Evolutionary conservation across 1,139 yeast species (phyloP).

Genomic region (Taiozyma onychis): DNA sequence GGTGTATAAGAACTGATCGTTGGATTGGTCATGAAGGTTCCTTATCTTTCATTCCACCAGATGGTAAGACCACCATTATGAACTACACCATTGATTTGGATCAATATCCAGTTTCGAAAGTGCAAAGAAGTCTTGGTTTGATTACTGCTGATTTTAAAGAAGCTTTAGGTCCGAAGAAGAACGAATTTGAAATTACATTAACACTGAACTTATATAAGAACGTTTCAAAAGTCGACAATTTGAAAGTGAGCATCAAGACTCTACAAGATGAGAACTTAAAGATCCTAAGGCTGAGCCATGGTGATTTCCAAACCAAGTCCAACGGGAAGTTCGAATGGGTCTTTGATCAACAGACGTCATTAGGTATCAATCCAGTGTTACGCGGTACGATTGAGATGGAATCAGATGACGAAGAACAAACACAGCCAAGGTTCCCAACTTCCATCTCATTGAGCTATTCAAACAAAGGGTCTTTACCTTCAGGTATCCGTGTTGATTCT

Average conservation of each 20-base stretch:
- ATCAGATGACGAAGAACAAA: constrained; percentile 2
- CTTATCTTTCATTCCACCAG: constrained; percentile 80
- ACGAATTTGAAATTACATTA: constrained; percentile 74
- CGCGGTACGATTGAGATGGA: constrained; percentile 45
- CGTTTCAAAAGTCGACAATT: constrained; percentile 52
- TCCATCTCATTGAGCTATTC: constrained; percentile 49
- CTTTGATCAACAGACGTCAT: constrained; percentile 49
- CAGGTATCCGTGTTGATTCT: constrained; percentile 67
- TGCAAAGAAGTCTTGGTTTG: constrained; percentile 39
- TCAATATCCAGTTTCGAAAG: constrained; percentile 21
- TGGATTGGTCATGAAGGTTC: constrained; percentile 39
- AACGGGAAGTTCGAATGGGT: constrained; percentile 67
- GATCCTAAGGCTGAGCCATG: constrained; percentile 59
- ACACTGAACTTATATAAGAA: constrained; percentile 45
- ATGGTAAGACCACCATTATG: constrained; percentile 65
- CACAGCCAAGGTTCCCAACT: constrained; percentile 36
- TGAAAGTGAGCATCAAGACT: constrained; percentile 47
- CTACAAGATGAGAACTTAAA: constrained; percentile 35
- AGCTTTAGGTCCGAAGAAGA: constrained; percentile 52
- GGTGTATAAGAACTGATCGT: constrained; percentile 35
- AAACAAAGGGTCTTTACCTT: constrained; percentile 68
- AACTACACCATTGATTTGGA: constrained; percentile 55
- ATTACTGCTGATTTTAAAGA: constrained; percentile 55
- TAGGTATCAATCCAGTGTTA: constrained; percentile 67
- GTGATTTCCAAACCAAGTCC: constrained; percentile 57